phyloP scores from a whole-genome alignment of 2,329 filamentous ascomycete genomes.

The Myriangium duriaei region DNA sequence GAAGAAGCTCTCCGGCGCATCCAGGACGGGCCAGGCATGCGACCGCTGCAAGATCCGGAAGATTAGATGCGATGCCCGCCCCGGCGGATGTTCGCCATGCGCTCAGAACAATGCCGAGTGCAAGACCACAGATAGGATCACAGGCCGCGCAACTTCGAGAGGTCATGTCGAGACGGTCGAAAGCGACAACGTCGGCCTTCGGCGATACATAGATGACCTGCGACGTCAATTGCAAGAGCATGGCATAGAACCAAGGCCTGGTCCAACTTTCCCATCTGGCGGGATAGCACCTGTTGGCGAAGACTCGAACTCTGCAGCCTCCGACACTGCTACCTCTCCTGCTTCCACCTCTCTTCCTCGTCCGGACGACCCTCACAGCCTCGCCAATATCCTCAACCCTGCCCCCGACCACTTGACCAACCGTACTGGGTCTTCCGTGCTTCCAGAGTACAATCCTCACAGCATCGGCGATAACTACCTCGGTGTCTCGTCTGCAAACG shows the following conservation, averaged over 20 bases:
- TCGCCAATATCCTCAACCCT: conserved; percentile 10
- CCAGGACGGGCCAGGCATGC: conserved; percentile 70
- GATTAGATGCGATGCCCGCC: conserved; percentile 72
- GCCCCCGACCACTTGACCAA: conserved; percentile 8
- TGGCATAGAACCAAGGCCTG: conserved; percentile 45
- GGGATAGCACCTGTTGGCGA: conserved; percentile 2
- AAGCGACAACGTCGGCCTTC: conserved; percentile 55
- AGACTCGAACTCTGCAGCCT: not conserved
- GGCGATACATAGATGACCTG: conserved; percentile 53
- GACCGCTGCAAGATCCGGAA: conserved; percentile 83
- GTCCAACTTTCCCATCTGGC: conserved; percentile 9
- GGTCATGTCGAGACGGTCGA: conserved; percentile 71
- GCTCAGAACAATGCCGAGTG: conserved; percentile 64
- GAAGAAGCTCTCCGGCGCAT: conserved; percentile 41
- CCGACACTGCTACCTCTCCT: not conserved
- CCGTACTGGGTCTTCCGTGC: conserved; percentile 13
- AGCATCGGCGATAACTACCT: conserved; percentile 51
- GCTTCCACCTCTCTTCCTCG: conserved; percentile 1
- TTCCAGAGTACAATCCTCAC: conserved; percentile 36
- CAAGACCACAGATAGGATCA: conserved; percentile 76
- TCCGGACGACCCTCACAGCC: conserved; percentile 8
- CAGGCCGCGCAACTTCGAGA: conserved; percentile 63
- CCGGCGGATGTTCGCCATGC: conserved; percentile 74
- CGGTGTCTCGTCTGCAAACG: conserved; percentile 50
- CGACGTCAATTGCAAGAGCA: conserved; percentile 51